phyloP scores from a whole-genome alignment of 2,329 filamentous ascomycete species.

The Pyricularia pennisetigena region DNA sequence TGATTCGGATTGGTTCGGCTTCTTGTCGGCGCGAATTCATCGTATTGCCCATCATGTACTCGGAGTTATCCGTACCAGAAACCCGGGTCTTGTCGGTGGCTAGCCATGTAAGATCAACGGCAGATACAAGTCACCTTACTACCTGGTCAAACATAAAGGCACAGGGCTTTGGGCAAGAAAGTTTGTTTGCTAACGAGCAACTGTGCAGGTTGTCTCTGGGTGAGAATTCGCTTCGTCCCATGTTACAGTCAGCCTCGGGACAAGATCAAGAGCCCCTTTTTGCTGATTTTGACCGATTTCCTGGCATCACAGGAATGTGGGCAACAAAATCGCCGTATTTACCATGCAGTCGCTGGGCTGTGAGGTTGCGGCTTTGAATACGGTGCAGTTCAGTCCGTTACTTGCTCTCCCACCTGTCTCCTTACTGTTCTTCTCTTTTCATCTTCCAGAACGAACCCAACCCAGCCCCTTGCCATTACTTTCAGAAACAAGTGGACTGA shows the following conservation, averaged over 20 bases:
- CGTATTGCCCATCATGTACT: background rate
- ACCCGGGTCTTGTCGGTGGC: conserved; percentile 74
- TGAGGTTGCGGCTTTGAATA: conserved; percentile 90
- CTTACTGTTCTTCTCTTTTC: conserved; percentile 1
- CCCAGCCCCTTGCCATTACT: background rate
- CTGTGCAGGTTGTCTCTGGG: conserved; percentile 59
- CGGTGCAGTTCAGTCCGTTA: conserved; percentile 86
- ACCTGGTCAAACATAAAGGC: no score
- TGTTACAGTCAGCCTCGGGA: conserved; percentile 9
- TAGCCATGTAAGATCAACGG: conserved; percentile 68
- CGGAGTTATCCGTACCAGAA: conserved; percentile 32
- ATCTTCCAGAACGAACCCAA: background rate
- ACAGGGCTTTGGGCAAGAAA: background rate
- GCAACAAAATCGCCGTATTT: conserved; percentile 94
- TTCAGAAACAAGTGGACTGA: background rate
- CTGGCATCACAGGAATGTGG: conserved; percentile 64
- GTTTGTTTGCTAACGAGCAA: background rate
- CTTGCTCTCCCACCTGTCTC: background rate
- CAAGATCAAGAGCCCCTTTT: background rate
- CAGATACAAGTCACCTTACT: background rate
- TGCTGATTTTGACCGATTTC: conserved; percentile 6
- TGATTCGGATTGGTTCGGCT: background rate
- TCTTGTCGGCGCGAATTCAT: background rate
- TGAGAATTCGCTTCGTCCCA: conserved; percentile 32
- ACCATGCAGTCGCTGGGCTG: conserved; percentile 90